Evolutionary conservation across 2,329 filamentous ascomycete species (phyloP).

Genomic region (Dissoconium aciculare): DNA sequence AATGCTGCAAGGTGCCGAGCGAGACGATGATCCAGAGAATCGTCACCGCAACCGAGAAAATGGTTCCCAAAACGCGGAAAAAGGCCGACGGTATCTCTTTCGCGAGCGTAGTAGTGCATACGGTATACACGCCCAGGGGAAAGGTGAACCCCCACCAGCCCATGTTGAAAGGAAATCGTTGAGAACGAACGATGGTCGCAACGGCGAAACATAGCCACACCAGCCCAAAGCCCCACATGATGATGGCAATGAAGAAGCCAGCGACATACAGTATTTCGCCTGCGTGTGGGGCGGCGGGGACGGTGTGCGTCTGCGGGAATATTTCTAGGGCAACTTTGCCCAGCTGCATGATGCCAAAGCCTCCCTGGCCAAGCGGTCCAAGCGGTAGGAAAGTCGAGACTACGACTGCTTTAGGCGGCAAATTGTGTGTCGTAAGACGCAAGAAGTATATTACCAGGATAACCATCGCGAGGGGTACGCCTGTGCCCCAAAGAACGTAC

Average conservation of each 20-base stretch:
- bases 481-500: constrained; percentile 56
- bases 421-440: constrained; percentile 49
- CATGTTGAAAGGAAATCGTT: constrained; percentile 45
- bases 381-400: constrained; percentile 54
- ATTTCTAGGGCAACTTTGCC: constrained; percentile 17
- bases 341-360: constrained; percentile 31
- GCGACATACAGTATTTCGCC: constrained; percentile 33
- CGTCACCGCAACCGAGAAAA: constrained; percentile 37
- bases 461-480: constrained; percentile 44
- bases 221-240: constrained; percentile 43
- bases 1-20: no score
- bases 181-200: constrained; percentile 27
- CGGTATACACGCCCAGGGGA: constrained; percentile 41
- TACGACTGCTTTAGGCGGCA: constrained; percentile 52
- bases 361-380: constrained; percentile 51
- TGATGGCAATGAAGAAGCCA: constrained; percentile 39
- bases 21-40: constrained; percentile 35
- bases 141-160: constrained; percentile 49
- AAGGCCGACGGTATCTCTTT: constrained; percentile 39
- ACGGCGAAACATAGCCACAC: constrained; percentile 33
- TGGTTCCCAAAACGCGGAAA: constrained; percentile 41
- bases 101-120: constrained; percentile 33
- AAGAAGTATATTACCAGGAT: constrained; percentile 56
- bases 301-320: constrained; percentile 5
- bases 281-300: constrained; percentile 28